phyloP scores from a whole-genome alignment of 805 yeast species.

The Candida silvicultrix region DNA sequence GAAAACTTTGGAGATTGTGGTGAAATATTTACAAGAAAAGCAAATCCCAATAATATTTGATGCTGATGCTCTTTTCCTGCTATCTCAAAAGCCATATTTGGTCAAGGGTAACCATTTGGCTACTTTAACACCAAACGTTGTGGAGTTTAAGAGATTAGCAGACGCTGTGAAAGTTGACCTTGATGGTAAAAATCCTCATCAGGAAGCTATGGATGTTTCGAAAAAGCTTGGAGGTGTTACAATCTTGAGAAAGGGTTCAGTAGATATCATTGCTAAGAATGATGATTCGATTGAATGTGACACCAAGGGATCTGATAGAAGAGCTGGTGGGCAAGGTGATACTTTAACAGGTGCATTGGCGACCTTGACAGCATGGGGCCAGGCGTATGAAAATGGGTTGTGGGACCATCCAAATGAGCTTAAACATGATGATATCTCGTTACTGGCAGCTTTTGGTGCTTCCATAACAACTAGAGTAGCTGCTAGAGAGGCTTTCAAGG shows the following conservation, averaged over 20 bases:
- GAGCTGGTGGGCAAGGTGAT: slow-evolving; percentile 98
- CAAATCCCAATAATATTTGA: slow-evolving; percentile 75
- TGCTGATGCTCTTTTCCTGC: slow-evolving; percentile 79
- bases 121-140: slow-evolving; percentile 82
- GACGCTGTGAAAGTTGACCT: slow-evolving; percentile 35
- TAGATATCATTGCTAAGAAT: slow-evolving; percentile 58
- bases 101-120: slow-evolving; percentile 52
- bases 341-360: slow-evolving; percentile 84
- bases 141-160: slow-evolving; percentile 70
- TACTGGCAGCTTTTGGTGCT: slow-evolving; percentile 70
- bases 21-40: slow-evolving; percentile 46
- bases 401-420: slow-evolving; percentile 46
- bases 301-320: slow-evolving; percentile 58
- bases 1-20: slow-evolving; percentile 47
- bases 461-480: slow-evolving; percentile 61
- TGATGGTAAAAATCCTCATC: slow-evolving; percentile 1
- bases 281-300: slow-evolving; percentile 36
- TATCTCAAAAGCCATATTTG: slow-evolving; percentile 51
- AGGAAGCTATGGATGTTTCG: slow-evolving; percentile 37
- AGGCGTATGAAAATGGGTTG: slow-evolving; percentile 48
- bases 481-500: slow-evolving; percentile 54
- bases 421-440: slow-evolving; percentile 23
- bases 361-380: slow-evolving; percentile 75
- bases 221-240: slow-evolving; percentile 47
- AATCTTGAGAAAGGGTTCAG: slow-evolving; percentile 66